Conservation (phyloP, 805 yeast species). For the Candida taoyuanica region DNA sequence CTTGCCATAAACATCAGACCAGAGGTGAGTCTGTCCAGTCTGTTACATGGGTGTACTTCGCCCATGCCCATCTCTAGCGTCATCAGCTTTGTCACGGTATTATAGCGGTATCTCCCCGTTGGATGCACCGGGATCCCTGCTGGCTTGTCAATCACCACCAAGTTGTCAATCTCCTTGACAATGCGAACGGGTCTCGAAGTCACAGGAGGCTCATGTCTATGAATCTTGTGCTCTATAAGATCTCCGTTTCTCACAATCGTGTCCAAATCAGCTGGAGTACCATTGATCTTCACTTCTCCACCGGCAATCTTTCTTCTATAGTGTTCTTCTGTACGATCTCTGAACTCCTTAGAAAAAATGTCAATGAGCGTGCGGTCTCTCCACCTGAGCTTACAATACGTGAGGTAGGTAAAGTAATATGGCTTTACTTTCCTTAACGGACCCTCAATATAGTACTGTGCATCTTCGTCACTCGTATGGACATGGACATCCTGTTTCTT, state of each 20-base stretch:
- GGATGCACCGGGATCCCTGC: constrained; percentile 96
- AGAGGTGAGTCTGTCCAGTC: constrained; percentile 86
- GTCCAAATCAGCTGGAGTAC: constrained; percentile 56
- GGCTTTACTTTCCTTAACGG: constrained; percentile 72
- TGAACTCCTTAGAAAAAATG: constrained; percentile 76
- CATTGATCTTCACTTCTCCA: constrained; percentile 77
- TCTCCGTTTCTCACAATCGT: constrained; percentile 78
- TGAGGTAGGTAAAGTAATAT: constrained; percentile 82
- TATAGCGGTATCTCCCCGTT: constrained; percentile 75
- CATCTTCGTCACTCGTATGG: constrained; percentile 36
- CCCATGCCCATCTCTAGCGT: constrained; percentile 59
- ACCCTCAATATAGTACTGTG: constrained; percentile 52
- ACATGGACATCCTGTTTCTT: constrained; percentile 22
- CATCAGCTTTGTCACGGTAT: constrained; percentile 71
- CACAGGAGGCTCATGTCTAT: constrained; percentile 76
- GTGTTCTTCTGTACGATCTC: constrained; percentile 68
- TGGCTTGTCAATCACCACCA: constrained; percentile 88
- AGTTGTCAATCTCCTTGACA: constrained; percentile 57
- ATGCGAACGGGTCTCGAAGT: constrained; percentile 31
- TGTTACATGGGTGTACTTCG: constrained; percentile 77
- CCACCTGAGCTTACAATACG: constrained; percentile 91
- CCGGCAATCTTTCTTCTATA: constrained; percentile 48
- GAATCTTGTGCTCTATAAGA: constrained; percentile 66
- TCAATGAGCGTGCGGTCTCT: constrained; percentile 75
- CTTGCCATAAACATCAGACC: constrained; percentile 72